Base-by-base conservation (phyloP, 2,329 filamentous ascomycete species). In the Cryphonectria parasitica region DNA sequence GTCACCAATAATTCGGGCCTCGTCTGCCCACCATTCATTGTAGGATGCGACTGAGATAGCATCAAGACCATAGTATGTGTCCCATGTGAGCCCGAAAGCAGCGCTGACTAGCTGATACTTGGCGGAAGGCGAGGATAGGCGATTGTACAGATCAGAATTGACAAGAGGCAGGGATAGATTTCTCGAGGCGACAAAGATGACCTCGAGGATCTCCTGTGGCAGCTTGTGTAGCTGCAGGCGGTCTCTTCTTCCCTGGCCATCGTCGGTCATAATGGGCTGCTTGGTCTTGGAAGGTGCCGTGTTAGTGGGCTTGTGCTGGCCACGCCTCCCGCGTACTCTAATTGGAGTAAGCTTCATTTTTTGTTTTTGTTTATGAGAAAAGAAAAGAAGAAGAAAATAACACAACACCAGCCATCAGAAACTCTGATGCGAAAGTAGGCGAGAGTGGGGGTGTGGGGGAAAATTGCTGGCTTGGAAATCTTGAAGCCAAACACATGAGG, bases 201-300 rank as follows among this genome's bases (percentile, higher is more conserved):
- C 79, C 75, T 88, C 85, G 17, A 89, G 80, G 34, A 89, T 79
- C 76, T 89, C 87, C 8, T 83, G 75, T 0, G 87, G 87, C 11
- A 89, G 77, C 17, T 76, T 73, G 72, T 77, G 78, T 60, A 83
- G 64, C 34, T 76, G 73, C 1, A 78, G 76, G 11, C 70, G 74
- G 36, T 74, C 76, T 19, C 74, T 74, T 67, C 68, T 76, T 56
- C 69, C 67, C 67, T 70, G 73, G 69, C 69, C 39, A 60, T 22
- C 15, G 34, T n/a, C 49, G 15, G 52, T 67, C 4, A 67, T 64
- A 19, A 66, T 68, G 31, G 56, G 7, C 17, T 61, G 19, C 15
- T 69, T 58, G 0, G 77, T 77, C 34, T 75, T 76, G 22, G 60
- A 36, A 31, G 31, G 28, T 25, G 31, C 4, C 3, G 22, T 22